A percentile compares a stretch with the other conserved stretches of the same genome.
phyloP scores from a whole-genome alignment of 805 yeast species.

The Helenozyma rhizophorensis region DNA sequence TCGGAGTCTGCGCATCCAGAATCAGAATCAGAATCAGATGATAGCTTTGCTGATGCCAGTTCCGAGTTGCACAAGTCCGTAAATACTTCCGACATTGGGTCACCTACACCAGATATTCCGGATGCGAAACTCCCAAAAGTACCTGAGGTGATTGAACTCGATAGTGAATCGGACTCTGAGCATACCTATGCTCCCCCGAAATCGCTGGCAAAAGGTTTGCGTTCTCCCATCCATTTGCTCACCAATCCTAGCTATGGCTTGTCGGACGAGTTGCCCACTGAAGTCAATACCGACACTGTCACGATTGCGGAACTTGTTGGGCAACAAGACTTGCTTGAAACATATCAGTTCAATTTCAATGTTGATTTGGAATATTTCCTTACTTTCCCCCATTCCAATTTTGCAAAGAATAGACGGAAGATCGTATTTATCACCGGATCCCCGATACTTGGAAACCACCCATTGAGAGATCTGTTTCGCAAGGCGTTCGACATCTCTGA shows the following conservation, averaged over 20 bases:
- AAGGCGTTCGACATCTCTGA: conserved; percentile 22
- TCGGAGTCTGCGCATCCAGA: too few relatives aligned
- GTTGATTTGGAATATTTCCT: conserved; percentile 40
- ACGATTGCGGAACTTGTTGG: conserved; percentile 27
- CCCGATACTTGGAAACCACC: conserved; percentile 8
- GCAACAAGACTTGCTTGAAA: conserved; percentile 25
- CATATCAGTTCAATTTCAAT: conserved; percentile 48
- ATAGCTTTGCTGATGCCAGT: too few relatives aligned
- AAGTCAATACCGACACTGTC: conserved; percentile 25
- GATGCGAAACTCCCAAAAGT: too few relatives aligned
- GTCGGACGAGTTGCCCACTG: conserved; percentile 2
- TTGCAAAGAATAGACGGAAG: conserved; percentile 13
- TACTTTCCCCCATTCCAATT: conserved; percentile 24
- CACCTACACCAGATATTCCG: too few relatives aligned
- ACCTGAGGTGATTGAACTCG: conserved; percentile 1
- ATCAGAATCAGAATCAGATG: too few relatives aligned
- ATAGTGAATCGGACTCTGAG: conserved; percentile 1
- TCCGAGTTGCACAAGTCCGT: too few relatives aligned
- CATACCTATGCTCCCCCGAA: neutral
- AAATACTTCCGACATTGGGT: too few relatives aligned
- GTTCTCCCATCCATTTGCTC: conserved; percentile 23
- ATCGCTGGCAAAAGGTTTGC: neutral
- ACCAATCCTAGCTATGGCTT: conserved; percentile 23
- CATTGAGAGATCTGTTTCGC: conserved; percentile 5
- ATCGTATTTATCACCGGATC: conserved; percentile 31